These are phyloP conservation scores for Monascus ruber DNA, from an alignment of 2,329 filamentous ascomycete genomes.

Conservation along the genomic window DNA sequence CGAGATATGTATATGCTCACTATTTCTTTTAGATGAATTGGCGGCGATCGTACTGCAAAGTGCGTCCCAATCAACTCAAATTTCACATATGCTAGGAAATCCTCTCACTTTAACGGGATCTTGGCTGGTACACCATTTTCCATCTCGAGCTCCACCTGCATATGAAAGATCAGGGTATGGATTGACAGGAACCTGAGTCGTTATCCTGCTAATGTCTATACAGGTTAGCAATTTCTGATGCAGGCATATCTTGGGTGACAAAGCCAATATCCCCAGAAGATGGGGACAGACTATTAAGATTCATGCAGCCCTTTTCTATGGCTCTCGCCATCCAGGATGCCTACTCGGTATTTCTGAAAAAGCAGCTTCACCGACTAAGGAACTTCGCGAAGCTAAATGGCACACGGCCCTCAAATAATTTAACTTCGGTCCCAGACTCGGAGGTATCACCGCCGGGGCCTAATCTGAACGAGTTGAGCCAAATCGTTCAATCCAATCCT, in stretches of 20 bases:
- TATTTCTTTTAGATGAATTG: constrained; percentile 33
- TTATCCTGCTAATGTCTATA: constrained; percentile 4
- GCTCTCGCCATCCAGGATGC: constrained; percentile 23
- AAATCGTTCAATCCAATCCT: constrained; percentile 8
- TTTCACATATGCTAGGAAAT: constrained; percentile 38
- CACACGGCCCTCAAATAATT: constrained; percentile 5
- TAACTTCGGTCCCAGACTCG: constrained; percentile 6
- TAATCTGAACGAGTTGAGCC: constrained; percentile 7
- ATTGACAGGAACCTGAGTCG: constrained; percentile 1
- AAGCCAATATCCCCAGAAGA: constrained; percentile 17
- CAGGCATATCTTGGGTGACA: constrained; percentile 16
- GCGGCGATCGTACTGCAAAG: constrained; percentile 32
- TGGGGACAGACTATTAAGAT: constrained; percentile 18
- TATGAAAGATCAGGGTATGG: constrained; percentile 50
- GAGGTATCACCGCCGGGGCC: constrained; percentile 6
- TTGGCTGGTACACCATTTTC: constrained; percentile 54
- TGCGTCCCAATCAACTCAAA: constrained; percentile 33
- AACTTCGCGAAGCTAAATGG: constrained; percentile 3
- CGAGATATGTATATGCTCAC: constrained; percentile 1
- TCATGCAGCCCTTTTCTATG: constrained; percentile 20
- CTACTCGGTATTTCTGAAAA: constrained; percentile 17
- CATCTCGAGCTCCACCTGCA: constrained; percentile 46
- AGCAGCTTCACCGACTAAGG: constrained; percentile 16
- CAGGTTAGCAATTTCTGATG: constrained; percentile 18
- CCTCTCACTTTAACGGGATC: constrained; percentile 39